Conservation (phyloP, 371 early-diverging fungal species). For the Vavraia culicis region DNA sequence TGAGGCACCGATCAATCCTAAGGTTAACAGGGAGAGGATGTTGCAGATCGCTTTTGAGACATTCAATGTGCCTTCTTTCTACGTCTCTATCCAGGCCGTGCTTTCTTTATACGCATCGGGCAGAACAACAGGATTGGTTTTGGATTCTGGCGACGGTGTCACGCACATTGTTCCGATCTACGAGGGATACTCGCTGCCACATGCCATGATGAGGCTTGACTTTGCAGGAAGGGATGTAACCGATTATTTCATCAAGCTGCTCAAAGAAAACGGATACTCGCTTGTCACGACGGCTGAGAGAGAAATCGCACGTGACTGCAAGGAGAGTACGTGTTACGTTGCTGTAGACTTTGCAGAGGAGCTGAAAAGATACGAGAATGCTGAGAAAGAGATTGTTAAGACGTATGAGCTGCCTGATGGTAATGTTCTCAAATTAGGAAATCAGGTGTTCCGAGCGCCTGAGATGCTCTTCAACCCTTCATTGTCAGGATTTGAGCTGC, state of each 20-base stretch:
- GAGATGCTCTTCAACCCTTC: conserved; percentile 96
- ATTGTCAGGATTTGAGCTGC: conserved; percentile 63
- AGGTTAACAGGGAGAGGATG: conserved; percentile 98
- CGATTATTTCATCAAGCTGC: conserved; percentile 74
- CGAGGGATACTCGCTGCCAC: conserved; percentile 94
- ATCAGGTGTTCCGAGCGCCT: conserved; percentile 88
- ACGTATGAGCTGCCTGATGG: conserved; percentile 97
- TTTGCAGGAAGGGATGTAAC: conserved; percentile 85
- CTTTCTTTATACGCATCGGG: conserved; percentile 87
- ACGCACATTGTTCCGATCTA: conserved; percentile 97
- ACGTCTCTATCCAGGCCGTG: conserved; percentile 93
- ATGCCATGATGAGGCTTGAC: conserved; percentile 88
- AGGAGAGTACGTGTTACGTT: conserved; percentile 97
- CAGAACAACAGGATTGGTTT: conserved; percentile 97
- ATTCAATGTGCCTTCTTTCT: conserved; percentile 91
- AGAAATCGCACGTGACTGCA: conserved; percentile 98
- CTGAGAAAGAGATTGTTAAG: conserved; percentile 51
- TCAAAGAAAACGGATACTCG: conserved; percentile 89
- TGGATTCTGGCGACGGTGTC: conserved; percentile 99
- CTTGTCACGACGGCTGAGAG: conserved; percentile 96
- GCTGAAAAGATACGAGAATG: conserved; percentile 70
- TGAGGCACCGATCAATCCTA: conserved; percentile 97
- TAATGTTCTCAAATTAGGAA: conserved; percentile 83
- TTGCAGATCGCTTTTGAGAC: conserved; percentile 99
- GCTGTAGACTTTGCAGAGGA: conserved; percentile 92